Base-by-base conservation (phyloP, 148 eudicot genomes). In the Chenopodium berlandieri region DNA sequence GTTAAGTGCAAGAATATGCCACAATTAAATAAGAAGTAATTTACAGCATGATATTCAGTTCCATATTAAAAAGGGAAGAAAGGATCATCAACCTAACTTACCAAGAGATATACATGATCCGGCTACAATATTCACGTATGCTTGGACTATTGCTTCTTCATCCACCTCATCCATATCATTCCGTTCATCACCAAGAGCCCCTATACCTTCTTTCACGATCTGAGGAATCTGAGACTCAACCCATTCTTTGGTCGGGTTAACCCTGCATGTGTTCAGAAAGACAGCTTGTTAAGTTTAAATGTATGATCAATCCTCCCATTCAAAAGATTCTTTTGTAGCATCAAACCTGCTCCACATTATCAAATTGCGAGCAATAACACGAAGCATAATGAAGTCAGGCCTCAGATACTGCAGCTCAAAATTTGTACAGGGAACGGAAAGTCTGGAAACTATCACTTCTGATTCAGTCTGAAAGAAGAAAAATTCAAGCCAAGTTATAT, bases 311-410 rank as follows among this genome's bases (percentile, higher is more conserved):
- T 20, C 77, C 34, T 52, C 71, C 37, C 12, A 32, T 10, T 23
- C 12, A 40, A 77, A 73, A 72, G 2, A 72, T n/a, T 34, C 64
- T 6, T 77, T 54, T 30, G 20, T n/a, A 7, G 62, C 27, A 65
- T 64, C 75, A 79, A 34, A 96, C 99, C 99, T 96, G 94, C 90
- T 94, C 99, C 99, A 94, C 90, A 90, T 87, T 84, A 94, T 94
- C 86, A 96, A 85, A 87, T 91, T 96, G 80, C 92, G 92, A 79
- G 99, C 97, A 87, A 96, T 91, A 70, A 96, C 93, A 71, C 98
- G 95, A 75, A 96, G 95, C 99, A 96, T 88, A 81, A 96, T 90
- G 89, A 96, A 94, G 82, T 96, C 98, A 13, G 99, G 99, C 86
- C 99, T 94, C 78, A 94, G 88, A 83, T 92, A 94, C 78, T 94